Base-by-base conservation (phyloP, 2,329 filamentous ascomycete species). In the Domatiomyces catenatus region DNA sequence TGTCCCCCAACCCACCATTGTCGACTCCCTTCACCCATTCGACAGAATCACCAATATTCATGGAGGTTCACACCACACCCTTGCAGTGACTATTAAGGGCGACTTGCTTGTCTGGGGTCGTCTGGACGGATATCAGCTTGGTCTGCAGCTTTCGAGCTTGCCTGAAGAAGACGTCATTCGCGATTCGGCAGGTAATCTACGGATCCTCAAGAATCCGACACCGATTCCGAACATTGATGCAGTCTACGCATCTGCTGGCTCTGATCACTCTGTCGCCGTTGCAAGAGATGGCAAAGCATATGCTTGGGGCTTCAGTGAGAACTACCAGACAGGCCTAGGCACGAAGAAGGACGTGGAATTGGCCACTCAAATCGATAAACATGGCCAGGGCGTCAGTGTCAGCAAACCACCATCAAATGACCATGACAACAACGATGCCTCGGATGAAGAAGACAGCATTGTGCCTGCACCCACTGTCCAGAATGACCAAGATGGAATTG, bases 321-420 rank as follows among this genome's bases (percentile, higher is more conserved):
- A 83, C 61, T 89, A 86, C 66, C 85, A 90, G 69, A 87, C 84
- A 3, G 86, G 86, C 8, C 81, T 81, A 59, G 85, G 84, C 43
- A 81, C 75, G 1, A 79, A 79, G n/a, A 85, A 92, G 47, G 87
- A 94, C 59, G 76, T 94, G 26, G 75, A 83, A 58, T 74, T 77
- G 20, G 86, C 89, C 0, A 92, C 84, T 0, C 61, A 82, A 47
- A 85, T 95, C 50, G 84, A 93, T 61, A 12, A 8, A 8, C 28
- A 5, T 36, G 8, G 12, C 8, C 28, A 36, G 28, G 28, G 10
- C 12, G 4, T 12, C 28, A 36, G 8, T 24, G 18, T n/a, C 43
- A 20, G 8, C 28, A 10, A 36, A 36, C 2, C 5, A 2, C 4
- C 28, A 36, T 36, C 12, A 2, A 17, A 44, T 24, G 43, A 10